Conservation (phyloP, 306 rosid species). For the Crotalaria pallida region DNA sequence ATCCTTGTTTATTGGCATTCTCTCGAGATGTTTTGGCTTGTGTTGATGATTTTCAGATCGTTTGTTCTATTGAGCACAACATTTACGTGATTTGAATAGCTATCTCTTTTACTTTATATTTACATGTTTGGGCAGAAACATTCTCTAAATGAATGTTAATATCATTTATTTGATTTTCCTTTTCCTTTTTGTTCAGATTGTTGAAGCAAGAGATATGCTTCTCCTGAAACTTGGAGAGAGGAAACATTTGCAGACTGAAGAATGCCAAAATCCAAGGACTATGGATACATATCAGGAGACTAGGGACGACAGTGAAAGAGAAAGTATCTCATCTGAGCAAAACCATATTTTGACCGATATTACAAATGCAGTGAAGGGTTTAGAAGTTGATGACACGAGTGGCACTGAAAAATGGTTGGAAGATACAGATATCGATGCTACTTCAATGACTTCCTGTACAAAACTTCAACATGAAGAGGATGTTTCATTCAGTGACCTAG, state of each 20-base stretch:
- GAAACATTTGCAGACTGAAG: conserved; percentile 33
- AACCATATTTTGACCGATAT: conserved; percentile 28
- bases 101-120: not conserved
- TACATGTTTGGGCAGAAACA: not conserved
- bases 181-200: conserved; percentile 47
- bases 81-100: conserved; percentile 8
- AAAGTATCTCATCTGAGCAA: conserved; percentile 19
- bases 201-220: conserved; percentile 63
- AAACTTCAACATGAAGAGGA: conserved; percentile 53
- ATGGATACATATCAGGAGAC: conserved; percentile 25
- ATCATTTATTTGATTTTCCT: not conserved
- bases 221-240: conserved; percentile 49
- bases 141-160: not conserved
- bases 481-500: conserved; percentile 80
- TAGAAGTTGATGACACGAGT: conserved; percentile 43
- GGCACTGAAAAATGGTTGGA: conserved; percentile 40
- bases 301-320: conserved; percentile 30
- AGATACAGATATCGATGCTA: conserved; percentile 39
- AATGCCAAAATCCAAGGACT: conserved; percentile 19
- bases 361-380: conserved; percentile 25
- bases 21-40: not conserved
- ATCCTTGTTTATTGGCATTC: not conserved
- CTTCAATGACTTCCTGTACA: conserved; percentile 29
- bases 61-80: not conserved
- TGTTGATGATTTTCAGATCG: not conserved